Base-by-base conservation (phyloP, 2,329 filamentous ascomycete genomes). In the Neocatenulostroma microsporum region DNA sequence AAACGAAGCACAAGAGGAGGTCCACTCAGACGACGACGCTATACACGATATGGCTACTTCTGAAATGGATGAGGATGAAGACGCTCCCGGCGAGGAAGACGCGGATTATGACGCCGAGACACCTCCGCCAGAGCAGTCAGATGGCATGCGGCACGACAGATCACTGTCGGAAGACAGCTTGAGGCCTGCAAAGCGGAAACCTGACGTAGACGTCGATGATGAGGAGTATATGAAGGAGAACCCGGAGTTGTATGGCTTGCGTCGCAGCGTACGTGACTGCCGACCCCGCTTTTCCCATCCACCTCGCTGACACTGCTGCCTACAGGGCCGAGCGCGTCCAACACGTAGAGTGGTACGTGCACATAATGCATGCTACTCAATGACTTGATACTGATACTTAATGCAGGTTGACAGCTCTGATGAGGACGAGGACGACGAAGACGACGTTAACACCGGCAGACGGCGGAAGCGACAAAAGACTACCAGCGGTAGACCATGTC, bases 241-340 rank as follows among this genome's bases (percentile, higher is more conserved):
- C 55, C 91, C 91, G 29, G 87, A 94, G 64, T 71, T 98, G 7
- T 98, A 96, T 67, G 91, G 91, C 31, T 72, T 98, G 49, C 79
- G 91, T 51, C 78, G 91, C 67, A 98, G 91, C 68, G 88, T 91
- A 80, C 45, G 82, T 64, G 23, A 26, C 33, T 46, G n/a, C 34
- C 38, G 24, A 13, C 37, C 21, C 29, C 36, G 27, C 37, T 34
- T 36, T 29, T 25, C 30, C 18, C 32, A 31, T 46, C 44, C 27
- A 58, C 62, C 45, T 42, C 29, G 59, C 62, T 67, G 54, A 66
- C 54, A 46, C 24, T 30, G 35, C 35, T 40, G 34, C 43, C 35
- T 37, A 21, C 46, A 73, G 70, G 68, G 73, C 57, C 74, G 78
- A 48, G 76, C 77, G 48, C 73, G 78, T 50, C 72, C 72, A 44